Evolutionary conservation across 2,329 filamentous ascomycete species (phyloP), one percentile per base, ranked within the genome.

Genomic region (Colletotrichum coccodes): DNA sequence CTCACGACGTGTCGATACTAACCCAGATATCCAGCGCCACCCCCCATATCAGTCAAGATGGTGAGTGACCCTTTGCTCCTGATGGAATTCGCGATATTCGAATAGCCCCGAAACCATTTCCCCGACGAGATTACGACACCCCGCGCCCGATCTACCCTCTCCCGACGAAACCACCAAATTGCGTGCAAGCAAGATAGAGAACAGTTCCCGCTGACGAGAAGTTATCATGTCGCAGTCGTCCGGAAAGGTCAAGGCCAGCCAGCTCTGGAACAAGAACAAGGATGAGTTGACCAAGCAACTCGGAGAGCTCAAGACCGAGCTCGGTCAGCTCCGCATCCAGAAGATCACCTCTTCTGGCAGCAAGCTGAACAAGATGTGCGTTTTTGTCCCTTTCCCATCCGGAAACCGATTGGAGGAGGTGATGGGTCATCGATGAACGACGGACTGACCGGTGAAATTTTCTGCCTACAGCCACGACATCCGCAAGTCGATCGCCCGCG

Each of bases 221-320:
- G 21, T 65, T 42, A 58, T 36, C 47, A 71, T 72, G 64, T 69
- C 69, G 50, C 70, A 84, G 82, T 84, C 82, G 80, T 82, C 82
- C 76, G 79, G 79, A 77, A 91, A 91, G 90, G 94, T 99, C 87
- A 98, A 98, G 93, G 91, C 95, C 85, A 90, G 90, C 87, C 90
- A 93, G 87, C 94, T 99, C 86, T 98, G 96, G 96, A 91, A 90
- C 88, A 99, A 99, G 94, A 95, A 90, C 92, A 98, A 98, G 92
- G 94, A 97, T 82, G 97, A 99, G 80, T 90, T 99, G 85, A 90
- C 90, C 83, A 97, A 96, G 90, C 94, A 97, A 86, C 91, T 98
- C 81, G 91, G 91, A 79, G 94, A 97, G 86, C 89, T 97, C 83
- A 97, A 98, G 93, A 91, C 92, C 75, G 97, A 99, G 89, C 91